Evolutionary conservation across 306 rosid genomes (phyloP).

Genomic region (Prunus armeniaca): DNA sequence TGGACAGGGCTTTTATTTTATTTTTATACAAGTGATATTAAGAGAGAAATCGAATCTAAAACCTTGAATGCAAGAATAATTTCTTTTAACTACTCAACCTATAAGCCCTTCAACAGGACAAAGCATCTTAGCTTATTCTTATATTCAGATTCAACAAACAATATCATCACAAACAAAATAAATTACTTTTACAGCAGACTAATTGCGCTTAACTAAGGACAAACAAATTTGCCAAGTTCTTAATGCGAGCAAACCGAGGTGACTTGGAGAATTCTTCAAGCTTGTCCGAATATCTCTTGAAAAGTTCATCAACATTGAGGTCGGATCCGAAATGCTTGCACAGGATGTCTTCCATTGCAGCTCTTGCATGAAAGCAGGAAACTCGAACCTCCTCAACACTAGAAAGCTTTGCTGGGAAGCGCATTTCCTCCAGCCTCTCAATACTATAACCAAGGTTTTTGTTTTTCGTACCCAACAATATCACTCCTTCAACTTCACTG

Average conservation of each 20-base stretch:
- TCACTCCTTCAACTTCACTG: background rate
- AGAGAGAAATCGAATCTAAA: too few species aligned
- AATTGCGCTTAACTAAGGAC: conserved; percentile 13
- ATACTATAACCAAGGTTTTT: background rate
- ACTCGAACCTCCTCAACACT: background rate
- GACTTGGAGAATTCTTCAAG: background rate
- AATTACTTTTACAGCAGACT: too few species aligned
- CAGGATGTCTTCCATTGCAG: conserved; percentile 3
- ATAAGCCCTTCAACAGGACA: too few species aligned
- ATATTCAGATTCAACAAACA: too few species aligned
- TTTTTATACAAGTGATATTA: too few species aligned
- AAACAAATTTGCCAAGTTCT: background rate
- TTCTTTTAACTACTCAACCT: too few species aligned
- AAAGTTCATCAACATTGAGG: background rate
- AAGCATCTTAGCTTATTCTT: too few species aligned
- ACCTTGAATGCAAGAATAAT: too few species aligned
- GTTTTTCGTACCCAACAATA: background rate
- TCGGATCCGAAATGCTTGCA: conserved; percentile 6
- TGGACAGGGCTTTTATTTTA: too few species aligned
- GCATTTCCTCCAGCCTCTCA: background rate
- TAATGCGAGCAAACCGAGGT: background rate
- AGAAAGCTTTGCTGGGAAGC: background rate
- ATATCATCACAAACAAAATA: too few species aligned
- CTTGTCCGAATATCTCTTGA: conserved; percentile 3
- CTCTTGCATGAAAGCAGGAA: background rate